Conservation (phyloP, 208 protist genomes). For the Porcisia deanei region DNA sequence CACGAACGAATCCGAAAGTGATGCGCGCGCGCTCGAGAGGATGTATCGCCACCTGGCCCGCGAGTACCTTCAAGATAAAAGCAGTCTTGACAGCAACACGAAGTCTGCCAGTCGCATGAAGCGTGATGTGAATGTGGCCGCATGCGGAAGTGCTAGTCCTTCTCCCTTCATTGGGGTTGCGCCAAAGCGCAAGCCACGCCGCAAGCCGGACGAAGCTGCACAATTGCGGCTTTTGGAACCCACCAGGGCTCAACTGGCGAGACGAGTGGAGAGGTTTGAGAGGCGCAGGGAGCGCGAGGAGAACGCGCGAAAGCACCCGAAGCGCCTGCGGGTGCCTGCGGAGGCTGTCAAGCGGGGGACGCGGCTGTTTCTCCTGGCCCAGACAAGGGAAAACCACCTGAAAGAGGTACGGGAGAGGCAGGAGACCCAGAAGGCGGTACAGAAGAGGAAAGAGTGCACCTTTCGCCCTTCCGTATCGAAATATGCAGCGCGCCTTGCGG, state of each 20-base stretch:
- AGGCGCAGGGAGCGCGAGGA: slow-evolving; percentile 42
- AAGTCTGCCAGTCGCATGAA: not conserved
- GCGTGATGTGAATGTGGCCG: not conserved
- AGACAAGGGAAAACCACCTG: slow-evolving; percentile 15
- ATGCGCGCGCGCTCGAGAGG: slow-evolving; percentile 17
- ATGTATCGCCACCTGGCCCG: slow-evolving; percentile 32
- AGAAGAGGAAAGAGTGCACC: slow-evolving; percentile 44
- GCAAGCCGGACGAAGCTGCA: slow-evolving; percentile 31
- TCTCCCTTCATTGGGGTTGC: not conserved
- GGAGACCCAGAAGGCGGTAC: slow-evolving; percentile 16
- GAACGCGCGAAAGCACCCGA: slow-evolving; percentile 19
- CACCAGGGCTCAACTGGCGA: slow-evolving; percentile 31
- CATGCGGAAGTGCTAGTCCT: not conserved
- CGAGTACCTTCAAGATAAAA: slow-evolving; percentile 15
- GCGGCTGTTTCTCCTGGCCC: slow-evolving; percentile 55
- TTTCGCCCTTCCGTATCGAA: slow-evolving; percentile 69
- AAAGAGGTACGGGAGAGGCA: slow-evolving; percentile 28
- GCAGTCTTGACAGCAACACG: no score
- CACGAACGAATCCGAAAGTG: slow-evolving; percentile 1
- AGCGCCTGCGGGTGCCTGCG: slow-evolving; percentile 27
- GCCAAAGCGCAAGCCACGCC: slow-evolving; percentile 15
- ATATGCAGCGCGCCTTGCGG: slow-evolving; percentile 37
- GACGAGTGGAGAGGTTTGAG: slow-evolving; percentile 56
- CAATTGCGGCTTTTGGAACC: slow-evolving; percentile 39
- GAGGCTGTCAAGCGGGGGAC: slow-evolving; percentile 48